Conservation (phyloP, 1,139 yeast genomes). For the Kurtzmaniella quercitrusa region DNA sequence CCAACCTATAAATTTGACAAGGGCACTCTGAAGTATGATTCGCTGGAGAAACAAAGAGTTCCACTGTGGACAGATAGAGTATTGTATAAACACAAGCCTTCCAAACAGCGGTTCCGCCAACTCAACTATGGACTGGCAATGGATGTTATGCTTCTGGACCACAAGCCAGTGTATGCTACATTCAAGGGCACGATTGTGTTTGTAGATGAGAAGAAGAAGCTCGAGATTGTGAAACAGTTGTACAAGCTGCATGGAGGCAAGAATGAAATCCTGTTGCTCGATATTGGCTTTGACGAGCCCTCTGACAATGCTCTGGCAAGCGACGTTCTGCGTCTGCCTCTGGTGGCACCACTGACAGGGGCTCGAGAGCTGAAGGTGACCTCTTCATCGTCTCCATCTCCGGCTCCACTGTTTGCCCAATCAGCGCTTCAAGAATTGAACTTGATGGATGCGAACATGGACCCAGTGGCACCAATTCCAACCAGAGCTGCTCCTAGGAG, state of each 20-base stretch:
- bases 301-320: slow-evolving; percentile 5
- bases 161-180: slow-evolving; percentile 83
- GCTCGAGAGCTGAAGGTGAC: slow-evolving; percentile 7
- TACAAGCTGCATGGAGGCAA: slow-evolving; percentile 30
- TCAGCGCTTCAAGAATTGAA: slow-evolving; percentile 37
- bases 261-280: slow-evolving; percentile 16
- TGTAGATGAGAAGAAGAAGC: slow-evolving; percentile 43
- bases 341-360: slow-evolving; percentile 10
- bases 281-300: slow-evolving; percentile 7
- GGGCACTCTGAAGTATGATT: slow-evolving; percentile 78
- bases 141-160: slow-evolving; percentile 71
- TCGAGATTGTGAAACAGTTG: slow-evolving; percentile 24
- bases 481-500: slow-evolving; percentile 21
- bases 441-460: slow-evolving; percentile 25
- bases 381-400: slow-evolving; percentile 6
- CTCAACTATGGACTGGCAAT: slow-evolving; percentile 56
- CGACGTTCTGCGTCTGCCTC: slow-evolving; percentile 11
- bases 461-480: slow-evolving; percentile 14
- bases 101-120: slow-evolving; percentile 48
- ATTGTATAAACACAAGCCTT: slow-evolving; percentile 35
- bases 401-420: slow-evolving; percentile 13
- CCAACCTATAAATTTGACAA: slow-evolving; percentile 96
- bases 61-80: slow-evolving; percentile 98
- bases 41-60: slow-evolving; percentile 85
- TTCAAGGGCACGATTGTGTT: slow-evolving; percentile 62